A percentile compares a stretch with the other conserved stretches of the same genome.
Conservation (phyloP, 305 asterid species). For the Fraxinus sp. region DNA sequence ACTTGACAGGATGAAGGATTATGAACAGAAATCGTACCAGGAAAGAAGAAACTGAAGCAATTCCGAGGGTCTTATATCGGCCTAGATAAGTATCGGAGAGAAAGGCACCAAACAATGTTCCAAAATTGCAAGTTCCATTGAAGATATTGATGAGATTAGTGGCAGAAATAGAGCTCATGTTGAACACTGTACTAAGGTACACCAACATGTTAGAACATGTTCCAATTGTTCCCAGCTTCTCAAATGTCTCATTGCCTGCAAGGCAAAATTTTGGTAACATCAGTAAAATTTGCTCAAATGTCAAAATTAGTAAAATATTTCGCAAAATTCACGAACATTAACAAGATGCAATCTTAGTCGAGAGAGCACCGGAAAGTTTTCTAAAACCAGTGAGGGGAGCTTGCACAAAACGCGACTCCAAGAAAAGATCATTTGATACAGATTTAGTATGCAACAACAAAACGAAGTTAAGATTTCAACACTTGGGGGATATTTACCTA, state of each 20-base stretch:
- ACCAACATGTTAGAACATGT: conserved; percentile 57
- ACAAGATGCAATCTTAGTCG: background rate
- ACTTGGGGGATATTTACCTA: conserved; percentile 30
- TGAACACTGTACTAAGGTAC: conserved; percentile 67
- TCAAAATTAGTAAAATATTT: background rate
- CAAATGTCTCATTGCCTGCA: conserved; percentile 80
- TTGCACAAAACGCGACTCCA: no score
- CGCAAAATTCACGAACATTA: no score
- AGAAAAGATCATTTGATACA: background rate
- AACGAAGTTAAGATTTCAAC: no score
- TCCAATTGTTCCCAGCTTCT: conserved; percentile 80
- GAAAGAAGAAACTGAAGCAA: conserved; percentile 65
- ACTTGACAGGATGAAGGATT: background rate
- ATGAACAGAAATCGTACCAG: conserved; percentile 33
- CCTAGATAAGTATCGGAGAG: conserved; percentile 72
- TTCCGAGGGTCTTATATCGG: conserved; percentile 63
- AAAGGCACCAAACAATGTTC: conserved; percentile 67
- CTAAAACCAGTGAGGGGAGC: background rate
- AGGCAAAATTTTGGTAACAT: background rate
- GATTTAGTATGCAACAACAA: no score
- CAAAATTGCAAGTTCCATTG: conserved; percentile 70
- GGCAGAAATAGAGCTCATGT: conserved; percentile 51
- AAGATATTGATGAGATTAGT: conserved; percentile 53
- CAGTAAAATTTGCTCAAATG: no score
- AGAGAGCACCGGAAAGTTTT: background rate